These are phyloP conservation scores for Trapa bicornis DNA, from an alignment of 345 rosid species.

Conservation along the genomic window DNA sequence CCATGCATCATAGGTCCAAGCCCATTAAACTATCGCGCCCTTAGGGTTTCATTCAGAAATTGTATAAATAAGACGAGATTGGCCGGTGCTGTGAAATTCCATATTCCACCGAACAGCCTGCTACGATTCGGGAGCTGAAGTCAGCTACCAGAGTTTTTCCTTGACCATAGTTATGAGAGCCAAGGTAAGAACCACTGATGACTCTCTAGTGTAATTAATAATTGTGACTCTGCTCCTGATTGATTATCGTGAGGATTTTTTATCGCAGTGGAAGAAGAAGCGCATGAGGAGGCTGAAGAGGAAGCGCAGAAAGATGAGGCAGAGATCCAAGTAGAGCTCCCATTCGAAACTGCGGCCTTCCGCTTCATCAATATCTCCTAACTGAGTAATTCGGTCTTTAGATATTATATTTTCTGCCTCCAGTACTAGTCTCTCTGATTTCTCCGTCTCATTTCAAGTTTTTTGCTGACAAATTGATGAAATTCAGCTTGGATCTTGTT, in stretches of 20 bases:
- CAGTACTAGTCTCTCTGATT: background rate
- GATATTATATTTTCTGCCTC: background rate
- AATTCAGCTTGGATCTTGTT: background rate
- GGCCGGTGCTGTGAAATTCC: background rate
- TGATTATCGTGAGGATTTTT: background rate
- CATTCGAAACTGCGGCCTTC: background rate
- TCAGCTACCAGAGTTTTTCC: background rate
- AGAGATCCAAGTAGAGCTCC: slow-evolving; percentile 73
- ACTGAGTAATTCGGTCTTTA: background rate
- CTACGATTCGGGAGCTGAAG: slow-evolving; percentile 12
- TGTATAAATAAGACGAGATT: background rate
- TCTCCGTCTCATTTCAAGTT: background rate
- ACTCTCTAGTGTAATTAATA: too few relatives aligned
- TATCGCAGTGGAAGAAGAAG: slow-evolving; percentile 95
- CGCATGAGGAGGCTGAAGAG: slow-evolving; percentile 99
- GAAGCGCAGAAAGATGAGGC: slow-evolving; percentile 99
- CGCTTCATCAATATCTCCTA: background rate
- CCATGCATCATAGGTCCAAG: background rate
- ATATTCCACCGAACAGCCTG: background rate
- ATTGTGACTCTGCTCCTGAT: too few relatives aligned
- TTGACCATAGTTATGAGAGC: slow-evolving; percentile 51
- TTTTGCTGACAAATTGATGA: background rate
- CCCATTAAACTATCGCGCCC: background rate
- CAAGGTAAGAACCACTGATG: slow-evolving; percentile 31
- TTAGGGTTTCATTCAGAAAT: background rate